Evolutionary conservation across 2,329 filamentous ascomycete genomes (phyloP).

Genomic region (Aspergillus thermomutatus): DNA sequence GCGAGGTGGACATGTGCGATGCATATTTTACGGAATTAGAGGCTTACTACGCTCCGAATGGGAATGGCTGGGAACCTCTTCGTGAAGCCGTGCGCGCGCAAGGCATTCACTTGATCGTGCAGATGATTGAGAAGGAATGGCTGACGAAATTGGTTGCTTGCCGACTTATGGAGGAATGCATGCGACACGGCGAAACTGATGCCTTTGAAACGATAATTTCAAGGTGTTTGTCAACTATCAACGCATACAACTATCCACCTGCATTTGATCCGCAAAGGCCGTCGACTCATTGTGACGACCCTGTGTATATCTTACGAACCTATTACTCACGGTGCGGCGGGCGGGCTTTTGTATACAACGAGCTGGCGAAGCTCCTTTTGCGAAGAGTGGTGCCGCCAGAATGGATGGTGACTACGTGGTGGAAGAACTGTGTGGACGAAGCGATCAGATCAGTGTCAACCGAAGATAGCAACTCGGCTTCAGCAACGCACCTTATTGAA

Average conservation of each 20-base stretch:
- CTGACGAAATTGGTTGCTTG: conserved; percentile 30
- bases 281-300: conserved; percentile 20
- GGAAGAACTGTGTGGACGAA: conserved; percentile 34
- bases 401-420: conserved; percentile 39
- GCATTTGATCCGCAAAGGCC: conserved; percentile 22
- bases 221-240: conserved; percentile 27
- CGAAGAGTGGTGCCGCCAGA: conserved; percentile 33
- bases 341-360: conserved; percentile 31
- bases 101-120: conserved; percentile 37
- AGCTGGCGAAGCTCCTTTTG: conserved; percentile 34
- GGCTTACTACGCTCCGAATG: conserved; percentile 32
- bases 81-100: conserved; percentile 41
- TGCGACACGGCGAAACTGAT: conserved; percentile 31
- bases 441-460: conserved; percentile 37
- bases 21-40: conserved; percentile 43
- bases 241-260: conserved; percentile 26
- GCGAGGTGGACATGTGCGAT: conserved; percentile 39
- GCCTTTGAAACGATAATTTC: conserved; percentile 35
- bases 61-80: conserved; percentile 38
- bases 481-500: conserved; percentile 31
- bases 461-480: conserved; percentile 30
- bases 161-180: conserved; percentile 32
- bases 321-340: conserved; percentile 23
- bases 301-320: conserved; percentile 28
- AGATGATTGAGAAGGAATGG: conserved; percentile 35